phyloP scores from a whole-genome alignment of 805 yeast species.

The Schizosaccharomyces lindneri region DNA sequence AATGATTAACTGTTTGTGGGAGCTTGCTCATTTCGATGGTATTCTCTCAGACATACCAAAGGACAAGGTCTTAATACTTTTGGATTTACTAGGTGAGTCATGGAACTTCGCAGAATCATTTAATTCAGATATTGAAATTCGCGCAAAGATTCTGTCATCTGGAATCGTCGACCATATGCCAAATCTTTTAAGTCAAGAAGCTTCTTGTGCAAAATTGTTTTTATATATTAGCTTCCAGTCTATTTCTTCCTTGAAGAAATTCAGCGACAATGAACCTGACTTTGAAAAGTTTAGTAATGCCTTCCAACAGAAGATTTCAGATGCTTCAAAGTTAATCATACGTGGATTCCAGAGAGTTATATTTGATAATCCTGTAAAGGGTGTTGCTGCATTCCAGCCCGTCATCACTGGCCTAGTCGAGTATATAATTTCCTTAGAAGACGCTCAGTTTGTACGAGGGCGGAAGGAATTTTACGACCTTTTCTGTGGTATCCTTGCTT shows the following conservation, averaged over 20 bases:
- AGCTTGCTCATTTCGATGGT: constrained; percentile 34
- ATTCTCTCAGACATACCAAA: constrained; percentile 52
- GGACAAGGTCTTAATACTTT: constrained; percentile 30
- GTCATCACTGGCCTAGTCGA: neutral
- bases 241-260: neutral
- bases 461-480: neutral
- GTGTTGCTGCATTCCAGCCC: neutral
- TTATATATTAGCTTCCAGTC: neutral
- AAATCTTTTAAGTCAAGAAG: constrained; percentile 73
- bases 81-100: constrained; percentile 37
- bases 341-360: neutral
- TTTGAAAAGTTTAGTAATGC: neutral
- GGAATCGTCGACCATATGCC: constrained; percentile 85
- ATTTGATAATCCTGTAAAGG: neutral
- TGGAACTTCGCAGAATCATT: constrained; percentile 66
- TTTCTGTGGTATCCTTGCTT: neutral
- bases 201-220: constrained; percentile 12
- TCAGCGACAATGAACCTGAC: neutral
- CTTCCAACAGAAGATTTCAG: neutral
- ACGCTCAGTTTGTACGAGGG: neutral
- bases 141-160: constrained; percentile 42
- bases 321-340: neutral
- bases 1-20: constrained; percentile 68
- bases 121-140: constrained; percentile 65
- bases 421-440: neutral